Evolutionary conservation across 169 alveolate genomes (phyloP).

Genomic region (Plasmodium blacklocki): DNA sequence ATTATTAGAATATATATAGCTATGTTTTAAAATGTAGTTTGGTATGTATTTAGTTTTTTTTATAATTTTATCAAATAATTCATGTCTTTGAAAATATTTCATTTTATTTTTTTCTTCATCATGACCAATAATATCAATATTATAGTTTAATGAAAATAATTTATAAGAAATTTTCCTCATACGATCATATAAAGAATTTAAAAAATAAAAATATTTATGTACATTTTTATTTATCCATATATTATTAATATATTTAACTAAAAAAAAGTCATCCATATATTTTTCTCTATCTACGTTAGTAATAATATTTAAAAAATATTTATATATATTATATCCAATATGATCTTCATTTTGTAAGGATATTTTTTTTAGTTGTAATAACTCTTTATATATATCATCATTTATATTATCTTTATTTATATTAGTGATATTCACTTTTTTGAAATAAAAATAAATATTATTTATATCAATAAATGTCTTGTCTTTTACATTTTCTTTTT

Average conservation of each 20-base stretch:
- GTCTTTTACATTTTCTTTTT: neutral
- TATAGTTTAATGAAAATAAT: slow-evolving; percentile 50
- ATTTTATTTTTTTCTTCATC: slow-evolving; percentile 65
- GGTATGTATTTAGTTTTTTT: slow-evolving; percentile 70
- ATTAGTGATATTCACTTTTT: slow-evolving; percentile 69
- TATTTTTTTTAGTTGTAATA: slow-evolving; percentile 36
- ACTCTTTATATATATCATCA: slow-evolving; percentile 67
- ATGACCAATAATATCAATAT: slow-evolving; percentile 68
- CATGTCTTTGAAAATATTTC: slow-evolving; percentile 68
- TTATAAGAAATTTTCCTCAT: slow-evolving; percentile 73
- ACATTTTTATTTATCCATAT: slow-evolving; percentile 66
- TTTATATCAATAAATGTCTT: slow-evolving; percentile 49
- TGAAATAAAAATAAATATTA: slow-evolving; percentile 69
- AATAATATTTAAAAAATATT: slow-evolving; percentile 67
- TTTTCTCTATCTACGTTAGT: slow-evolving; percentile 71
- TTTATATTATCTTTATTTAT: slow-evolving; percentile 74
- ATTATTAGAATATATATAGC: slow-evolving; percentile 46
- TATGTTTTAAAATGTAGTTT: slow-evolving; percentile 59
- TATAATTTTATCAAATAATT: slow-evolving; percentile 56
- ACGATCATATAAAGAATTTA: slow-evolving; percentile 70
- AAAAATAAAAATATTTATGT: slow-evolving; percentile 75
- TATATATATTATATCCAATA: slow-evolving; percentile 62
- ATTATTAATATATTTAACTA: slow-evolving; percentile 69
- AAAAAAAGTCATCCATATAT: slow-evolving; percentile 60
- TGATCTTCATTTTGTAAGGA: slow-evolving; percentile 50